Evolutionary conservation across 2,329 filamentous ascomycete species (phyloP).

Genomic region (Huntiella bhutanensis): DNA sequence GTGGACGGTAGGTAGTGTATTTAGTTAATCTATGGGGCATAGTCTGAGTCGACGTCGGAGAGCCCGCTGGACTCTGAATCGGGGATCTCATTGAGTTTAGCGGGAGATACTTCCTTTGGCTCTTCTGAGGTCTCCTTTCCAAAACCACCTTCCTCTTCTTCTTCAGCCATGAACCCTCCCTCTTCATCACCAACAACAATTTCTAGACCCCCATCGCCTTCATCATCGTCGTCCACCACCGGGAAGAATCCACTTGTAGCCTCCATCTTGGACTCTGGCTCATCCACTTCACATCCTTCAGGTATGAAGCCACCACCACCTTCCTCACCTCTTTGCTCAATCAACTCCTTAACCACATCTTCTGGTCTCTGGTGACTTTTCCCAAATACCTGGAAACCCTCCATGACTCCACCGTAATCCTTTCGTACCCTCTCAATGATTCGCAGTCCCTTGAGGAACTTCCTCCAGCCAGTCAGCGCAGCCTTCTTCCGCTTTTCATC

Average conservation of each 20-base stretch:
- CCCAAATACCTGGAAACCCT: conserved; percentile 14
- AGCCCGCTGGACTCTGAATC: background rate
- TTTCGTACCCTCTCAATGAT: conserved; percentile 59
- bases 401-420: conserved; percentile 53
- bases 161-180: background rate
- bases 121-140: background rate
- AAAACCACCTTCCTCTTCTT: background rate
- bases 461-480: conserved; percentile 63
- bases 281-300: conserved; percentile 33
- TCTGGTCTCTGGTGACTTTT: conserved; percentile 6
- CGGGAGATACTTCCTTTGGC: background rate
- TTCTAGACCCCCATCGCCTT: conserved; percentile 16
- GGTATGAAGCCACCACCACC: conserved; percentile 40
- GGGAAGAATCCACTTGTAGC: conserved; percentile 28
- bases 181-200: conserved; percentile 2
- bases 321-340: background rate
- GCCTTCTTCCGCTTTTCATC: conserved; percentile 63
- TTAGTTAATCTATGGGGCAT: background rate
- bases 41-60: background rate
- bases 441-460: conserved; percentile 67
- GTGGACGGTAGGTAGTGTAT: conserved; percentile 8
- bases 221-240: conserved; percentile 24
- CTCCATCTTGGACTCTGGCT: conserved; percentile 16
- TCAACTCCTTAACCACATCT: conserved; percentile 11
- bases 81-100: background rate